A percentile compares a stretch with the other conserved stretches of the same genome.
Evolutionary conservation across 495 filamentous ascomycete genomes (phyloP).

Genomic region (Lasiosphaeriaceae sp.): DNA sequence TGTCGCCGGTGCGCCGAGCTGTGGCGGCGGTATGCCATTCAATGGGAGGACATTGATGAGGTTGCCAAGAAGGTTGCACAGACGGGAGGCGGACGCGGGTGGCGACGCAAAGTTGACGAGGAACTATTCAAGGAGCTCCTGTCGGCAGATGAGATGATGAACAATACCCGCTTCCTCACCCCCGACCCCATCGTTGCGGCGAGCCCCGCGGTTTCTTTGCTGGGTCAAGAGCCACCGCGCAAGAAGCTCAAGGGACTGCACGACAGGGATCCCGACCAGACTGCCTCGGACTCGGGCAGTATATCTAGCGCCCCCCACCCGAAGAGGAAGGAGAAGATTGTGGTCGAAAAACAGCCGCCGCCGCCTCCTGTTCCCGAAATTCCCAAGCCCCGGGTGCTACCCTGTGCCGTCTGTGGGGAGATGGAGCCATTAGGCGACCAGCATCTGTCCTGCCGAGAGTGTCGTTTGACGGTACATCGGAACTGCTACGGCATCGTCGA

Average conservation of each 20-base stretch:
- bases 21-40: constrained; percentile 92
- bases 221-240: constrained; percentile 40
- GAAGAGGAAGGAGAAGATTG: constrained; percentile 65
- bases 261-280: constrained; percentile 46
- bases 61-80: constrained; percentile 83
- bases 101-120: constrained; percentile 86
- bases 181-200: constrained; percentile 40
- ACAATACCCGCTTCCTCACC: constrained; percentile 36
- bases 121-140: constrained; percentile 79
- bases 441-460: constrained; percentile 74
- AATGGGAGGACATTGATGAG: constrained; percentile 95
- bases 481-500: constrained; percentile 84
- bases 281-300: constrained; percentile 31
- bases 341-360: constrained; percentile 38
- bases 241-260: constrained; percentile 53
- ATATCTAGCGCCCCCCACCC: constrained; percentile 22
- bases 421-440: constrained; percentile 69
- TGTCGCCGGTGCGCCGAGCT: constrained; percentile 85
- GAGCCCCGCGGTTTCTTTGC: constrained; percentile 32
- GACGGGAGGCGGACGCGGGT: constrained; percentile 77
- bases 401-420: constrained; percentile 80
- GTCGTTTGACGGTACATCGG: constrained; percentile 87
- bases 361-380: constrained; percentile 57
- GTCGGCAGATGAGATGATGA: constrained; percentile 48
- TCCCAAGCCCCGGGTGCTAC: constrained; percentile 69